Evolutionary conservation across 805 yeast species (phyloP), one percentile per base, ranked within the genome.

Genomic region (Yarrowia sp.): DNA sequence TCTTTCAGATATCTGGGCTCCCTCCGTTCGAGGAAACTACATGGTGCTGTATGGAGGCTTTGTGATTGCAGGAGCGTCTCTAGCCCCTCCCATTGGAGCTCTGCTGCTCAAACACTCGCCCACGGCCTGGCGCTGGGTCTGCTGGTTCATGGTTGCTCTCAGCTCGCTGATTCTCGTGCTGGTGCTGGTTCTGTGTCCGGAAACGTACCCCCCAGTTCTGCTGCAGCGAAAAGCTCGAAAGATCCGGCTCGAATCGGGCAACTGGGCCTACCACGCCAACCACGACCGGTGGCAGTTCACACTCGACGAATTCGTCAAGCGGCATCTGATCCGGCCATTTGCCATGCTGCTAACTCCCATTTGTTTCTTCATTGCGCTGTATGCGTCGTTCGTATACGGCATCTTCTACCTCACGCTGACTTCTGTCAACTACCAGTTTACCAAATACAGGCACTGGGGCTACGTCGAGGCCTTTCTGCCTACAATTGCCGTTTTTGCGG

Each of bases 261-360:
- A 85, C 73, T 72, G 72, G 16, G 76, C 79, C 68, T 82, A 82
- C 79, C 91, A 92, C 91, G 91, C 98, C 26, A 96, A 91, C 79
- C 96, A 91, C 77, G 98, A 93, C 77, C 95, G 94, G 40, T 87
- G 86, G 76, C 91, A 91, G 61, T 77, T 92, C 77, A 79, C 89
- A 1, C 76, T 90, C 59, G 81, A 80, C 42, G 97, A 93, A 77
- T 82, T 93, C 77, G 73, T 91, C 70, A 83, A 85, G 70, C 85
- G 90, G 32, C 91, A 92, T 80, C 82, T 93, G 69, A 79, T 86
- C 73, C 85, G 97, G 74, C 98, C 98, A 1, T 79, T 94, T 71
- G 87, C 86, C 72, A 91, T 94, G 80, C 86, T 87, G 16, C 78
- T 85, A 22, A 83, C 84, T 14, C 94, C 96, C 38, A 88, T 90